Evolutionary conservation across 352 stramenopile genomes (phyloP), one percentile per base, ranked within the genome.

Genomic region (Phytophthora sansomeana): DNA sequence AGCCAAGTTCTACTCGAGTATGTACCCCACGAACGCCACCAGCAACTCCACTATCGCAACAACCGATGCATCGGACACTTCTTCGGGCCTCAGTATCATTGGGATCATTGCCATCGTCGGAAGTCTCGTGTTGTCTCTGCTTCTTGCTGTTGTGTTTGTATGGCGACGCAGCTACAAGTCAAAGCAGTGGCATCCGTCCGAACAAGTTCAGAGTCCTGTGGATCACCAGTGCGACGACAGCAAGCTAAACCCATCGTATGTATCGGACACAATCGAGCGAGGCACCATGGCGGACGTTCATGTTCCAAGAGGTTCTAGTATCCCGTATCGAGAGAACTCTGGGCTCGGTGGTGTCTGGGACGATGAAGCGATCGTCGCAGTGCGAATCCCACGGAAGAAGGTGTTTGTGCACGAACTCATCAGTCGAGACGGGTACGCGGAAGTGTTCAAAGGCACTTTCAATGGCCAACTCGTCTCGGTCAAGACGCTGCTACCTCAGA

Each of bases 401-500:
- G 47, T 78, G n/a, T 26, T 68, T 28, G 48, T 67, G 13, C 52
- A 68, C n/a, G 53, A 72, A n/a, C 48, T 68, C n/a, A 56, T 78
- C 28, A 60, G 58, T 17, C 65, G 69, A 19, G 74, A 74, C 36
- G 67, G 61, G 5, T 81, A 74, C 48, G 74, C 69, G 5, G 74
- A 79, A 58, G 69, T 82, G 30, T 79, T 67, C 32, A 52, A 54
- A 26, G 74, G 74, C 3, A 30, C 29, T 4, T 82, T 75, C 39
- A 67, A 72, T 11, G 52, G 47, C 14, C 56, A 74, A 9, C 41
- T 58, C 3, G 70, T 82, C n/a, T 62, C 48, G 1, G 58, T 77
- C 53, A 77, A 74, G 41, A 49, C 35, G 13, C 47, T 86, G n/a
- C 52, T 71, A 6, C 65, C 61, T 11, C 53, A 77, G 17, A 61